Base-by-base conservation (phyloP, 108 stramenopile genomes). In the Chaetoceros tenuissimus region DNA sequence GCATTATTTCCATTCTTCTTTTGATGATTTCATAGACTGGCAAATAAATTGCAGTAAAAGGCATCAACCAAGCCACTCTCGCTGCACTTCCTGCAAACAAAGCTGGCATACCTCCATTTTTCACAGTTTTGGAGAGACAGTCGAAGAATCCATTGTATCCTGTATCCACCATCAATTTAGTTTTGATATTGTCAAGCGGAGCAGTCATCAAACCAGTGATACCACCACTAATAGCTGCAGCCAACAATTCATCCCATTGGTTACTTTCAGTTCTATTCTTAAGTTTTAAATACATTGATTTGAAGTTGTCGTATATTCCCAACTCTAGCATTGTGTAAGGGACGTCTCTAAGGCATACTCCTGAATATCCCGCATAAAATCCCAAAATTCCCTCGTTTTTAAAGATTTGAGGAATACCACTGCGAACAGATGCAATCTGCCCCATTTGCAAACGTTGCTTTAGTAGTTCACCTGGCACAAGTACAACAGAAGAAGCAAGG, bases 281-380 rank as follows among this genome's bases (percentile, higher is more conserved):
- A 13, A 48, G 19, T 30, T 62, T 55, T 1, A 27, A 16, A 46
- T 34, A 40, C 23, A 58, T 10, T 13, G 52, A 24, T 49, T 75
- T 75, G 31, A 75, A 55, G 49, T 60, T 62, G 24, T 80, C 79
- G 51, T 80, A 80, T 0, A 80, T 3, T 5, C 79, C 79, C 26
- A 80, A 53, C 55, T 80, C 79, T 48, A 80, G 57, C 71, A 80
- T 75, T 24, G 79, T 75, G 48, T 75, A 80, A n/a, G 79, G 79
- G 23, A 80, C 48, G 48, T 80, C 79, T n/a, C 79, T 59, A 8
- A 70, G 29, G 20, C 64, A 59, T 1, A 72, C 68, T 19, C 67
- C 79, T 20, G 46, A 27, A 49, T 68, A 71, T 0, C 76, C 76
- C 13, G 34, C 24, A 64, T 60, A 72, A 24, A 77, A 66, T 19